Percentiles rank a stretch among this genome's conserved stretches.
Conservation (phyloP, 2,329 filamentous ascomycete genomes). For the Bipolaris gigantea region DNA sequence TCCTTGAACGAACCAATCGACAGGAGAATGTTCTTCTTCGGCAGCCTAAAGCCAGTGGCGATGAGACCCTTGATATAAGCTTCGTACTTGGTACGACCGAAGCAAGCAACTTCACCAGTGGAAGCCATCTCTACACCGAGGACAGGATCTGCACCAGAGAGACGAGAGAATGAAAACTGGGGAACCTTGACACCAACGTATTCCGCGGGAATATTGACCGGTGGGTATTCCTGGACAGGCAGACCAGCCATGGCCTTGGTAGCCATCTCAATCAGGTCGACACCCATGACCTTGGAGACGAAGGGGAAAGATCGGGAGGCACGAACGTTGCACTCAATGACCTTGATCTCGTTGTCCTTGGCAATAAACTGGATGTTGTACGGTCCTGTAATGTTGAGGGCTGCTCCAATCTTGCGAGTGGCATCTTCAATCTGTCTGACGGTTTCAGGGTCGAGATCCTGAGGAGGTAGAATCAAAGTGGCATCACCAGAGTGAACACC, state of each 20-base stretch:
- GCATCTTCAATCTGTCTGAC: constrained; percentile 91
- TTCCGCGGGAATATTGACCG: constrained; percentile 71
- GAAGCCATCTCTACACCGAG: constrained; percentile 99
- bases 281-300: constrained; percentile 97
- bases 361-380: constrained; percentile 99
- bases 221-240: constrained; percentile 80
- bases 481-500: constrained; percentile 98
- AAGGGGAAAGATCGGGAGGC: constrained; percentile 97
- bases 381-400: constrained; percentile 92
- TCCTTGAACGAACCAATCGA: constrained; percentile 98
- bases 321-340: constrained; percentile 98
- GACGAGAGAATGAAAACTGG: constrained; percentile 97
- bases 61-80: constrained; percentile 96
- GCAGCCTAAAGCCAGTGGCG: constrained; percentile 93
- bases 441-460: constrained; percentile 83
- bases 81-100: constrained; percentile 94
- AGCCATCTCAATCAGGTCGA: constrained; percentile 97
- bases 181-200: constrained; percentile 97
- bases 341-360: constrained; percentile 99
- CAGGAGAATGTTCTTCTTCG: constrained; percentile 90
- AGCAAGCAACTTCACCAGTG: constrained; percentile 96
- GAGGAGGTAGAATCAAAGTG: constrained; percentile 89
- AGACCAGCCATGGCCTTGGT: constrained; percentile 93
- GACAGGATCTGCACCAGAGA: constrained; percentile 94
- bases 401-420: constrained; percentile 90